These are phyloP conservation scores for Leptographium wingfieldii DNA, from an alignment of 2,329 filamentous ascomycete species.

Conservation along the genomic window DNA sequence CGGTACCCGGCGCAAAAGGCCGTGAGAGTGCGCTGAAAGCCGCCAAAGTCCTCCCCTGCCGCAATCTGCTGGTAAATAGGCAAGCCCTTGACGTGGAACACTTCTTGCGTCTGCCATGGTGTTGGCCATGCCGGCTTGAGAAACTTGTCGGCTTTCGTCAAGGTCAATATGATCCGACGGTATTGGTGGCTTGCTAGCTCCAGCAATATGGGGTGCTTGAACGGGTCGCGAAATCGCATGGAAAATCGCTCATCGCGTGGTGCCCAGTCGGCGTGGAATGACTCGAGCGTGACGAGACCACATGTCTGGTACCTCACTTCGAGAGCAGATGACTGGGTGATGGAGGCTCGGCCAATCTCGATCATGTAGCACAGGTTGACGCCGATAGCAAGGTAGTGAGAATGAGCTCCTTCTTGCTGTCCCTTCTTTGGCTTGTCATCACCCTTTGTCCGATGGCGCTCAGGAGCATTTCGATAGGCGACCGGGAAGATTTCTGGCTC, in stretches of 20 bases:
- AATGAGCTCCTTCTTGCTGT: conserved; percentile 33
- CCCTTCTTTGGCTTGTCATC: conserved; percentile 31
- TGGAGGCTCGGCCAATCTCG: conserved; percentile 34
- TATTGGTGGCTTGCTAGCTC: conserved; percentile 43
- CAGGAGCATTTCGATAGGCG: conserved; percentile 31
- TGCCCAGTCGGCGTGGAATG: conserved; percentile 36
- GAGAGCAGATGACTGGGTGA: conserved; percentile 29
- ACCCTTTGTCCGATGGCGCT: conserved; percentile 17
- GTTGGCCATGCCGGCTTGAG: conserved; percentile 47
- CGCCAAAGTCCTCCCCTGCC: conserved; percentile 39
- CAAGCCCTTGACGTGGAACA: conserved; percentile 40
- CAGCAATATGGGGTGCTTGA: conserved; percentile 16
- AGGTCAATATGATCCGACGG: conserved; percentile 38
- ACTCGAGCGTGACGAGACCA: conserved; percentile 39
- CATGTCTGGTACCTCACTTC: conserved; percentile 36
- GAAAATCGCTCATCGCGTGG: conserved; percentile 43
- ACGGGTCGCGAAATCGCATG: conserved; percentile 36
- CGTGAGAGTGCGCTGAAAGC: conserved; percentile 39
- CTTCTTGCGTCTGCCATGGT: conserved; percentile 34
- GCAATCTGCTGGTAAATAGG: conserved; percentile 40
- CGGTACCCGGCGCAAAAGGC: conserved; percentile 42
- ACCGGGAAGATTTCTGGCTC: conserved; percentile 38
- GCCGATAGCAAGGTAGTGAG: conserved; percentile 42
- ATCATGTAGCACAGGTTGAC: conserved; percentile 40
- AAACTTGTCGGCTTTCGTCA: conserved; percentile 41